Evolutionary conservation across 495 filamentous ascomycete species (phyloP), one percentile per base, ranked within the genome.

Genomic region (Penicillium cataractarum): DNA sequence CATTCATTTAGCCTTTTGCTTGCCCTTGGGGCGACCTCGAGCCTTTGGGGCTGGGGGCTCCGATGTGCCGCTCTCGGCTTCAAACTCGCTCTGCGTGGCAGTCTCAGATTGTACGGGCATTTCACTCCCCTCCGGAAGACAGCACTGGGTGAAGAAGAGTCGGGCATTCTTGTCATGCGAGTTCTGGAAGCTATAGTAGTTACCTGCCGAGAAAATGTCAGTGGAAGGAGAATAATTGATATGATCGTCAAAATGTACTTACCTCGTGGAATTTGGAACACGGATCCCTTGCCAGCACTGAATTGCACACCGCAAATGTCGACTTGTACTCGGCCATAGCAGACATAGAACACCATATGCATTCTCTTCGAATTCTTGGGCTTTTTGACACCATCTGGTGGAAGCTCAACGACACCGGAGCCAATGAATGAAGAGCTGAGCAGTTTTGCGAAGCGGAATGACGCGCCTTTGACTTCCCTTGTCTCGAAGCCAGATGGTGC

Each of bases 241-340:
- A 27, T 21, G 17, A 32, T 21, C 9, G 32, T 39, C 6, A 17
- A 29, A 17, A 12, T 59, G 1, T 69, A 83, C 89, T 82, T 72
- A 97, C 95, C 96, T 86, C 93, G 85, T 15, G 95, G 96, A 60
- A 97, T 92, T 74, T 95, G 92, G 78, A 90, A 97, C 65, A 95
- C 88, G 31, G 93, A 92, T 31, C 93, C 93, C 67, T 90, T 91
- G 13, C 89, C 84, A 60, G 96, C 91, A 61, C 87, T 83, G 71
- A 97, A 97, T 64, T 81, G 80, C n/a, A 86, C 90, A n/a, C 89
- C 88, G 2, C 79, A 80, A 9, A 83, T 77, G 62, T 90, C 90
- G 13, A 98, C 85, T 51, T 86, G 88, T 37, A 97, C 92, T 52
- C 87, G 83, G 7, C 95, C 95, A 22, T 81, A 74, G 60, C 90